Percentiles rank a stretch among this genome's conserved stretches.
phyloP scores from a whole-genome alignment of 345 rosid genomes.

The Euphorbia lathyris region DNA sequence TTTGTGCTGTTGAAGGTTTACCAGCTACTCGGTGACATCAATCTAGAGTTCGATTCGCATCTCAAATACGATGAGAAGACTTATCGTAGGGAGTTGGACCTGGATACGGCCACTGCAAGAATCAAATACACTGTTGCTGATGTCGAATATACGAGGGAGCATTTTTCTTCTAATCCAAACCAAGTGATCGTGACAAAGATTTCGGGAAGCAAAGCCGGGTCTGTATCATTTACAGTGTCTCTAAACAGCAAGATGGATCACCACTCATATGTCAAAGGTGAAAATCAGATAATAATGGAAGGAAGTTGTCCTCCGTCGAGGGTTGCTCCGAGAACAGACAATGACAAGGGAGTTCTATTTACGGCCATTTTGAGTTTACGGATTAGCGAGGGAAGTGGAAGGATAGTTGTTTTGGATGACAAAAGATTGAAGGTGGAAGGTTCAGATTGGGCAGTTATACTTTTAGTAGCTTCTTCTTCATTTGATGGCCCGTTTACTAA shows the following conservation, averaged over 20 bases:
- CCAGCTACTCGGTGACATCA: constrained; percentile 82
- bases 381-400: constrained; percentile 53
- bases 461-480: constrained; percentile 62
- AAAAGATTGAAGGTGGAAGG: constrained; percentile 67
- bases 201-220: constrained; percentile 56
- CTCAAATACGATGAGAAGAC: constrained; percentile 51
- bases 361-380: constrained; percentile 61
- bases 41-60: constrained; percentile 75
- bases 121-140: constrained; percentile 60
- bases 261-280: constrained; percentile 42
- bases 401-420: constrained; percentile 44
- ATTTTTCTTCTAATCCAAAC: constrained; percentile 68
- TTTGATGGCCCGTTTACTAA: constrained; percentile 75
- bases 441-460: constrained; percentile 71
- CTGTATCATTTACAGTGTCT: constrained; percentile 58
- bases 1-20: constrained; percentile 51
- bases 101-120: constrained; percentile 71
- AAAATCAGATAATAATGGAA: constrained; percentile 54
- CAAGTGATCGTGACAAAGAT: constrained; percentile 69
- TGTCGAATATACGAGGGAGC: constrained; percentile 60
- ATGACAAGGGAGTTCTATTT: constrained; percentile 64
- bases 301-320: constrained; percentile 77
- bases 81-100: constrained; percentile 85
- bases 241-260: constrained; percentile 63
- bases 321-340: constrained; percentile 40